These are phyloP conservation scores for Malassezia furfur DNA, from an alignment of 1,284 basidiomycete genomes.

Conservation along the genomic window DNA sequence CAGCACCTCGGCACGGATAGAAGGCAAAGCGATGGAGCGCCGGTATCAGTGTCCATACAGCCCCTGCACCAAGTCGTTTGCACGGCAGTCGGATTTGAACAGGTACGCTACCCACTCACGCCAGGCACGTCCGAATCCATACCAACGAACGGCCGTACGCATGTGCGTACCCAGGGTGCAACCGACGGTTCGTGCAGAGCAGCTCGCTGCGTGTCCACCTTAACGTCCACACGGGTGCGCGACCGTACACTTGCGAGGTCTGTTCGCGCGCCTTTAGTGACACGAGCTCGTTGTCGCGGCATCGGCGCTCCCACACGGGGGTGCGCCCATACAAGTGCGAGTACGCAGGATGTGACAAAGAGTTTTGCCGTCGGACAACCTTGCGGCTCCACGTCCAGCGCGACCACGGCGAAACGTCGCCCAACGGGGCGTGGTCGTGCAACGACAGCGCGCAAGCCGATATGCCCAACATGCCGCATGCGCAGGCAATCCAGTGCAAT, in stretches of 20 bases:
- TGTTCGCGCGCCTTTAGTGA: constrained; percentile 50
- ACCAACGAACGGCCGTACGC: constrained; percentile 39
- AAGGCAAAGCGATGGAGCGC: neutral
- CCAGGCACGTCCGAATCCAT: constrained; percentile 41
- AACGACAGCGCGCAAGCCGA: too few relatives aligned
- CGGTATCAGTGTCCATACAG: neutral
- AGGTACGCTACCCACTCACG: constrained; percentile 1
- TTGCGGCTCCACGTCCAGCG: constrained; percentile 49
- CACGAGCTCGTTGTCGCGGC: constrained; percentile 55
- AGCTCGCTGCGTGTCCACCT: constrained; percentile 69
- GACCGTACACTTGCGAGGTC: constrained; percentile 71
- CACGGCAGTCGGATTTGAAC: constrained; percentile 13
- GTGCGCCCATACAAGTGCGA: constrained; percentile 48
- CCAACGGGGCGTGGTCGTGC: too few relatives aligned
- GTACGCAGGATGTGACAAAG: constrained; percentile 31
- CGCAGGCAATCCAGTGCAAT: too few relatives aligned
- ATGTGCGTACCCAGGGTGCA: constrained; percentile 33
- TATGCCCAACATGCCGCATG: too few relatives aligned
- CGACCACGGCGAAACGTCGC: neutral
- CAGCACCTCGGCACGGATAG: too few relatives aligned
- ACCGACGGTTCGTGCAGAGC: constrained; percentile 46
- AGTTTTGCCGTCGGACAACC: constrained; percentile 50
- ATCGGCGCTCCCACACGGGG: constrained; percentile 63
- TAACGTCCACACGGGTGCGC: constrained; percentile 68
- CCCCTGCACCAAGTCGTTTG: constrained; percentile 12